Base-by-base conservation (phyloP, 352 stramenopile genomes). In the Pythium aristosporum region DNA sequence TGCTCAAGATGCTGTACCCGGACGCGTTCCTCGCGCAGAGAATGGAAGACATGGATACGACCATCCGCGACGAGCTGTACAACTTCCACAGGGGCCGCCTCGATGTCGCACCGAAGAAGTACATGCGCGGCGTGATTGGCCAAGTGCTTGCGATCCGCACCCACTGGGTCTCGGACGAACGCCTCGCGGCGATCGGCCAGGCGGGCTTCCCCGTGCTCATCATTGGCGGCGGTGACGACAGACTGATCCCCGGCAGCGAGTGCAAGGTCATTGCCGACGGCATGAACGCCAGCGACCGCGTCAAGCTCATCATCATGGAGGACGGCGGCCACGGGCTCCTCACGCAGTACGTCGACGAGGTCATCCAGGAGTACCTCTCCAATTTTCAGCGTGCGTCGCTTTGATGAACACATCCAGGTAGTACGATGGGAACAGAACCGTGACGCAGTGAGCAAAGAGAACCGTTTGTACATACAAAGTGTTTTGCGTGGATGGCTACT, bases 91-190 rank as follows among this genome's bases (percentile, higher is more conserved):
- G 56, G 36, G n/a, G 43, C 13, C 34, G 44, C 34, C 30, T 66
- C 6, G 20, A 64, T 10, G 34, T 44, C 4, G 41, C 20, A 2
- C 51, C 30, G 34, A 42, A 42, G 2, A 61, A 61, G 32, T 46
- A 43, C 11, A 20, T 67, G 3, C 61, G 51, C 25, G 64, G 69
- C 0, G 15, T 65, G 5, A 37, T 69, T 2, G 61, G 65, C 28
- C 69, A 73, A 21, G 20, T 63, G 30, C 50, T 51, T 2, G 65
- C 65, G 32, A 59, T 76, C 32, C 37, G 48, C 2, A 80, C 76
- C 4, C 79, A 87, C 57, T 82, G 72, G 47, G 71, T 85, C 34
- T 82, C 74, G 52, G 68, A 85, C 52, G 76, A 77, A 41, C 66
- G 76, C 21, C 65, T 87, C 47, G 68, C 68, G 12, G 61, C 59